Conservation (phyloP, 2,329 filamentous ascomycete species). For the Alternaria dauci region DNA sequence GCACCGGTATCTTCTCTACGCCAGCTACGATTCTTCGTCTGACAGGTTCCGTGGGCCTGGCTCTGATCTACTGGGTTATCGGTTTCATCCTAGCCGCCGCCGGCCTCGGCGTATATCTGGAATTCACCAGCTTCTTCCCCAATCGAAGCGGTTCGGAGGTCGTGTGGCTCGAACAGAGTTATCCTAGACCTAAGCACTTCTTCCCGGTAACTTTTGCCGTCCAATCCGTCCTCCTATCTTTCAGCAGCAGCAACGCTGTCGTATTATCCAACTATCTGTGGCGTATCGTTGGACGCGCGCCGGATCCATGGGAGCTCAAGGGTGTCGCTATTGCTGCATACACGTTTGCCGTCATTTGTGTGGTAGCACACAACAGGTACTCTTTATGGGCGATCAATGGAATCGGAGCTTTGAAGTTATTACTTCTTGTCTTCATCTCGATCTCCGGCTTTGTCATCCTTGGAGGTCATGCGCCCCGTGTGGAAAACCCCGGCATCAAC, state of each 20-base stretch:
- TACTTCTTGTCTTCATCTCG: conserved; percentile 65
- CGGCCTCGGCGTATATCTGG: conserved; percentile 37
- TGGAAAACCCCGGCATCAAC: background rate
- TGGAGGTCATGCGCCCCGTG: background rate
- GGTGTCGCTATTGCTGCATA: conserved; percentile 40
- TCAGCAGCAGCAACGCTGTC: conserved; percentile 43
- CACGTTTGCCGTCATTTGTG: conserved; percentile 28
- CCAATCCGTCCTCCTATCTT: conserved; percentile 40
- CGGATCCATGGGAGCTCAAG: conserved; percentile 41
- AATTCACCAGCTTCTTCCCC: conserved; percentile 40
- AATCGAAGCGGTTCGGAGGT: conserved; percentile 42
- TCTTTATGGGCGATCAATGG: conserved; percentile 42
- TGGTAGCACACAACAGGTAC: conserved; percentile 38
- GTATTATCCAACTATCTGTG: conserved; percentile 44
- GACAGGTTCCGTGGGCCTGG: conserved; percentile 39
- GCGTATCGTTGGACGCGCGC: conserved; percentile 34
- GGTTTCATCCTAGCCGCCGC: conserved; percentile 40
- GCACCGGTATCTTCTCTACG: conserved; percentile 36
- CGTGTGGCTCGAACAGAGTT: conserved; percentile 43
- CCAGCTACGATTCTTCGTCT: conserved; percentile 36
- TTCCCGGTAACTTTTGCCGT: conserved; percentile 44
- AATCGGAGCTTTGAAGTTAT: conserved; percentile 62
- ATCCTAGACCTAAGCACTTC: conserved; percentile 37
- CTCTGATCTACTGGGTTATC: conserved; percentile 41
- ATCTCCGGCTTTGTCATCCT: conserved; percentile 3